These are phyloP conservation scores for Globisporangium heterothallicum DNA, from an alignment of 352 stramenopile species.

Conservation along the genomic window DNA sequence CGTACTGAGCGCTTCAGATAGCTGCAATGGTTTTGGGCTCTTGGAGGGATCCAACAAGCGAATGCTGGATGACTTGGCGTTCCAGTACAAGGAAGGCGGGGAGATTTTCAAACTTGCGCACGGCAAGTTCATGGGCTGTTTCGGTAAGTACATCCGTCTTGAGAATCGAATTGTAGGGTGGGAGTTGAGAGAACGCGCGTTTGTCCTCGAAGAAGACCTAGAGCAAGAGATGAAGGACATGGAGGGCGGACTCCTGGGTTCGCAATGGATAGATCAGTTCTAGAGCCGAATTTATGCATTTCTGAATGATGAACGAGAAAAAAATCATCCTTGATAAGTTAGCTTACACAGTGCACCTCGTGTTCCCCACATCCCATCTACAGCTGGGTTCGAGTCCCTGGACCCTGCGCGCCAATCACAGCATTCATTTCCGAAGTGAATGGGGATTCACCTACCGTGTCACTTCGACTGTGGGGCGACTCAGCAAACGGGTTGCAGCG, in stretches of 20 bases:
- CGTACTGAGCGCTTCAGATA: background rate
- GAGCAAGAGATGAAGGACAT: slow-evolving; percentile 42
- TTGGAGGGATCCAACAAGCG: slow-evolving; percentile 13
- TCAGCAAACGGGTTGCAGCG: slow-evolving; percentile 34
- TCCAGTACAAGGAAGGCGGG: slow-evolving; percentile 37
- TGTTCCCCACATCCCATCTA: too few relatives aligned
- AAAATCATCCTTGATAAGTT: background rate
- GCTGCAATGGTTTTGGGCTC: background rate
- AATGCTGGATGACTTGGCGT: slow-evolving; percentile 27
- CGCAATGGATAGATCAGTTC: slow-evolving; percentile 14
- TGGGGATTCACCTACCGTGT: slow-evolving; percentile 27
- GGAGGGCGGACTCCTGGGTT: slow-evolving; percentile 14
- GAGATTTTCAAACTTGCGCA: slow-evolving; percentile 33
- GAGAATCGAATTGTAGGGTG: slow-evolving; percentile 38
- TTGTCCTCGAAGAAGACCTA: slow-evolving; percentile 60
- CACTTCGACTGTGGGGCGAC: slow-evolving; percentile 19
- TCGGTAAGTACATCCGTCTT: slow-evolving; percentile 59
- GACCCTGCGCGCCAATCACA: slow-evolving; percentile 34
- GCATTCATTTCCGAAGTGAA: slow-evolving; percentile 58
- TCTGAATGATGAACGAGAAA: too few relatives aligned
- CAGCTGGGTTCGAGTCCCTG: slow-evolving; percentile 36
- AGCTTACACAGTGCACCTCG: background rate
- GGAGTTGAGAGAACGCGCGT: slow-evolving; percentile 41
- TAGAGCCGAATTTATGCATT: too few relatives aligned
- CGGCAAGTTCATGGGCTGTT: slow-evolving; percentile 38